These are phyloP conservation scores for Citrus sp. DNA, from an alignment of 345 rosid species.

Conservation along the genomic window DNA sequence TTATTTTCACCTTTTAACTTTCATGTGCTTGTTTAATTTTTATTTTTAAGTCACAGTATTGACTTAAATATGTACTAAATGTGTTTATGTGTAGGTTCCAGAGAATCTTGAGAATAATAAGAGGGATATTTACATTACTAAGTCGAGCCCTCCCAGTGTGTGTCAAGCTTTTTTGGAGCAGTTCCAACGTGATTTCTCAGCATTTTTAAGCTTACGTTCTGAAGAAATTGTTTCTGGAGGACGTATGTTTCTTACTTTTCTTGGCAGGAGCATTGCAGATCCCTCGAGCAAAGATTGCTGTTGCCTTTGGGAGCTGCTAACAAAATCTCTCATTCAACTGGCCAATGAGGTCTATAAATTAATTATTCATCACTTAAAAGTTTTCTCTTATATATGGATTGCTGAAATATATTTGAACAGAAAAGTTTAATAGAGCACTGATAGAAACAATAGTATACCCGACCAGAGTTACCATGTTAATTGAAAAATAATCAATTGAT, in stretches of 20 bases:
- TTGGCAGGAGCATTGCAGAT: conserved; percentile 27
- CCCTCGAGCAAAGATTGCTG: conserved; percentile 8
- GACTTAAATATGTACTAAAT: too few species aligned
- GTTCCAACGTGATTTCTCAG: conserved; percentile 44
- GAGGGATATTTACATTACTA: conserved; percentile 23
- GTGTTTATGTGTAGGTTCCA: conserved; percentile 15
- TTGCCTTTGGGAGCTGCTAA: conserved; percentile 20
- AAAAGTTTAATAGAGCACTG: too few species aligned
- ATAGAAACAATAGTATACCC: too few species aligned
- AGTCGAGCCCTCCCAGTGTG: conserved; percentile 31
- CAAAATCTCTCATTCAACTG: conserved; percentile 30
- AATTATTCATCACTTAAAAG: too few species aligned
- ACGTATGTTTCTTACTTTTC: conserved; percentile 36
- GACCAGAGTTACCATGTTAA: too few species aligned
- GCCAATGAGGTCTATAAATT: conserved; percentile 26
- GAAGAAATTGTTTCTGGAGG: conserved; percentile 43
- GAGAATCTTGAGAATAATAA: conserved; percentile 20
- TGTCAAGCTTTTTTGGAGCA: conserved; percentile 36
- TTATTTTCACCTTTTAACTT: too few species aligned
- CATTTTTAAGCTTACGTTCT: conserved; percentile 34
- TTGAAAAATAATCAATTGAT: too few species aligned
- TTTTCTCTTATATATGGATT: too few species aligned
- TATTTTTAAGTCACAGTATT: too few species aligned
- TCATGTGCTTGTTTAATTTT: too few species aligned
- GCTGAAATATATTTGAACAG: too few species aligned